phyloP scores from a whole-genome alignment of 148 eudicot species.

The Fallopia convolvulus region DNA sequence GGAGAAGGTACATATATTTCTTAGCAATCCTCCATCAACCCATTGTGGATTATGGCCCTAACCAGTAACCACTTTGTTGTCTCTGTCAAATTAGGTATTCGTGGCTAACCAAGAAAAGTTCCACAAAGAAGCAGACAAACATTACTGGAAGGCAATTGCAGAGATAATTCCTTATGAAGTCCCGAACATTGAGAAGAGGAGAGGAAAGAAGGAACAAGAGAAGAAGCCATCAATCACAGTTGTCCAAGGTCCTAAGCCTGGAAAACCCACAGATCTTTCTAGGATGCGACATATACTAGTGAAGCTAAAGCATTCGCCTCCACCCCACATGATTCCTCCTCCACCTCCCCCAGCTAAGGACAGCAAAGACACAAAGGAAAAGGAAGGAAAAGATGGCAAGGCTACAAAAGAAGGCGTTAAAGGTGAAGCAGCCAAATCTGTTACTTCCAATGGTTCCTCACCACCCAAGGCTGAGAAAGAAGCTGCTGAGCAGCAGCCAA shows the following conservation, averaged over 20 bases:
- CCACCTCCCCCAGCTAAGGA: slow-evolving; percentile 58
- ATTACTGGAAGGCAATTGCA: slow-evolving; percentile 90
- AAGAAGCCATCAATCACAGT: slow-evolving; percentile 82
- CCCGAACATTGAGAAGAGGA: slow-evolving; percentile 73
- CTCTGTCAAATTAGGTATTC: slow-evolving; percentile 32
- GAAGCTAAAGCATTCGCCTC: slow-evolving; percentile 89
- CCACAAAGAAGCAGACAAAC: slow-evolving; percentile 85
- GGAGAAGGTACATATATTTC: slow-evolving; percentile 53
- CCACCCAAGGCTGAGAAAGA: slow-evolving; percentile 28
- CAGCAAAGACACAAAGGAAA: slow-evolving; percentile 36
- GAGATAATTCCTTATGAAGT: slow-evolving; percentile 92
- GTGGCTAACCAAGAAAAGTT: slow-evolving; percentile 75
- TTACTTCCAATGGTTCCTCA: slow-evolving; percentile 24
- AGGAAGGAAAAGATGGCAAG: slow-evolving; percentile 17
- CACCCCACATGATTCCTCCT: slow-evolving; percentile 77
- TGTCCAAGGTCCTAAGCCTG: slow-evolving; percentile 95
- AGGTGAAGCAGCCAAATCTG: neutral
- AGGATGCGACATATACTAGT: slow-evolving; percentile 84
- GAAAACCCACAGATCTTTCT: slow-evolving; percentile 92
- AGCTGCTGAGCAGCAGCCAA: slow-evolving; percentile 27
- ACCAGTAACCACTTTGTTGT: neutral
- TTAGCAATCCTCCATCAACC: neutral
- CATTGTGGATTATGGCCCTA: neutral
- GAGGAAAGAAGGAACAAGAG: slow-evolving; percentile 89
- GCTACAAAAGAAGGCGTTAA: neutral